Percentiles rank a stretch among this genome's conserved stretches.
phyloP scores from a whole-genome alignment of 768 basidiomycete species.

The Boletellus ananas region DNA sequence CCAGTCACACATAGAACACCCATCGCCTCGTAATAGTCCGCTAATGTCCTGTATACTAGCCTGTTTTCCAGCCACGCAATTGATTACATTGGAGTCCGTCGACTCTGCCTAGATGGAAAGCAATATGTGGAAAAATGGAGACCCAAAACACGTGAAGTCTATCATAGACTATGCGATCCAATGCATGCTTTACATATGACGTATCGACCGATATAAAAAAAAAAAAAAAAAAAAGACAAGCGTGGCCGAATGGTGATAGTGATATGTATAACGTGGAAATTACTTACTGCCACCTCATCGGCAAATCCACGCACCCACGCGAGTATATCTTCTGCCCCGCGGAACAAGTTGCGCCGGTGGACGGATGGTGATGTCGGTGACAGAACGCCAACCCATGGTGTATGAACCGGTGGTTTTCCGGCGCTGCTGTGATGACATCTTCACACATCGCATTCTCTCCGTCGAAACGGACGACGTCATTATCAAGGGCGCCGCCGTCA shows the following conservation, averaged over 20 bases:
- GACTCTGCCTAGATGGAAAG: slow-evolving; percentile 2
- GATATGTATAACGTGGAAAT: neutral
- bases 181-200: slow-evolving; percentile 27
- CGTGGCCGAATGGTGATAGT: neutral
- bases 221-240: neutral
- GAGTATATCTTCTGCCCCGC: slow-evolving; percentile 18
- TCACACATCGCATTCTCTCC: slow-evolving; percentile 15
- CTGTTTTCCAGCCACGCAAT: slow-evolving; percentile 8
- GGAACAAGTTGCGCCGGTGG: slow-evolving; percentile 15
- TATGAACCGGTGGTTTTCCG: slow-evolving; percentile 16
- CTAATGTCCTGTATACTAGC: slow-evolving; percentile 4
- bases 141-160: slow-evolving; percentile 20
- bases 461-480: slow-evolving; percentile 8
- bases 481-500: neutral
- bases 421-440: slow-evolving; percentile 8
- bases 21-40: slow-evolving; percentile 4
- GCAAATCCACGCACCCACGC: slow-evolving; percentile 15
- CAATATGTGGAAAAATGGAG: neutral
- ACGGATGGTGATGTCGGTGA: slow-evolving; percentile 3
- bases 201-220: slow-evolving; percentile 13
- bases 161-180: slow-evolving; percentile 10
- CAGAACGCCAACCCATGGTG: slow-evolving; percentile 13
- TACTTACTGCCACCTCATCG: slow-evolving; percentile 22
- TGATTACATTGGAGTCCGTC: neutral
- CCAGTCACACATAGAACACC: neutral